Percentiles rank a stretch among this genome's conserved stretches.
These are phyloP conservation scores for Ophiocordyceps australis DNA, from an alignment of 2,329 filamentous ascomycete genomes.

Conservation along the genomic window DNA sequence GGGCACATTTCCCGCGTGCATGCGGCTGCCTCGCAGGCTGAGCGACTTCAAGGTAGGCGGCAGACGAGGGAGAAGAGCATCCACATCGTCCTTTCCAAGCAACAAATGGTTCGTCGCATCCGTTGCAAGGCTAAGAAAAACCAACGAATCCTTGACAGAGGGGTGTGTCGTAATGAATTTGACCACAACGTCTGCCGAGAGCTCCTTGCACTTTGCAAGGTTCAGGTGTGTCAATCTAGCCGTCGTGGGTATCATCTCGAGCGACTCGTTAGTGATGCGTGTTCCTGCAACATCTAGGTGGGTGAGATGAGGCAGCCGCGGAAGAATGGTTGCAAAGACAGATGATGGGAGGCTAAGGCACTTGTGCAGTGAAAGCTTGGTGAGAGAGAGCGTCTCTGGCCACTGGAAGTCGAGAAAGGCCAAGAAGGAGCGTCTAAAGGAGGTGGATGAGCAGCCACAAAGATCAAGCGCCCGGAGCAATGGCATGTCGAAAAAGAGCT, in stretches of 20 bases:
- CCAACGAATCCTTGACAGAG: conserved; percentile 41
- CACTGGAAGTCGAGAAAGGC: conserved; percentile 32
- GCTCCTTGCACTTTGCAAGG: conserved; percentile 54
- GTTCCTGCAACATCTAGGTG: conserved; percentile 70
- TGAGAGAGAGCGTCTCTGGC: conserved; percentile 38
- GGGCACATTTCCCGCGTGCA: conserved; percentile 45
- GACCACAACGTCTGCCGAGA: conserved; percentile 48
- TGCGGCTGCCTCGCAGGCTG: conserved; percentile 57
- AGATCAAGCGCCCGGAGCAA: conserved; percentile 54
- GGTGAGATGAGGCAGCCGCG: conserved; percentile 50
- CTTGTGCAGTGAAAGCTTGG: conserved; percentile 59
- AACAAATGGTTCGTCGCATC: conserved; percentile 58
- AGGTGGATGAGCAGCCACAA: conserved; percentile 52
- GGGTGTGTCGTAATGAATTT: conserved; percentile 56
- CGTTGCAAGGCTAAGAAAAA: conserved; percentile 56
- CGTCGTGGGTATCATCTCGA: conserved; percentile 51
- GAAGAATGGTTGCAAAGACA: conserved; percentile 51
- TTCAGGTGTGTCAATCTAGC: conserved; percentile 63
- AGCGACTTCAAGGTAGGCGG: conserved; percentile 52
- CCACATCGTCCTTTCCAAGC: conserved; percentile 46
- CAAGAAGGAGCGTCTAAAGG: conserved; percentile 49
- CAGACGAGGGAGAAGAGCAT: conserved; percentile 44
- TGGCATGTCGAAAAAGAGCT: conserved; percentile 50
- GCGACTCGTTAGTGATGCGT: conserved; percentile 52
- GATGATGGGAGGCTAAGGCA: conserved; percentile 51